Conservation (phyloP, 164 flowering plant genomes). For the Vitis cinerea region DNA sequence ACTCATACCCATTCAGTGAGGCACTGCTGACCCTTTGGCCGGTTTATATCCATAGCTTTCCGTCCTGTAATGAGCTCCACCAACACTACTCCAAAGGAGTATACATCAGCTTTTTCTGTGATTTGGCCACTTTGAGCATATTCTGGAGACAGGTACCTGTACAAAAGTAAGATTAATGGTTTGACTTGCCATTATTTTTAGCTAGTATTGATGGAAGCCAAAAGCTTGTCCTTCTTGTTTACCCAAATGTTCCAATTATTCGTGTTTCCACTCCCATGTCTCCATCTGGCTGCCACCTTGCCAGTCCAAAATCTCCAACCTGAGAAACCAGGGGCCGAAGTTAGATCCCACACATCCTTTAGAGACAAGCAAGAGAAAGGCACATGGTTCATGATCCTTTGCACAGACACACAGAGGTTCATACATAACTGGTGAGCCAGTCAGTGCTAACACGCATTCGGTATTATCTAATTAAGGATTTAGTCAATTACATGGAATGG, state of each 20-base stretch:
- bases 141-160: constrained; percentile 94
- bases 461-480: too few species aligned
- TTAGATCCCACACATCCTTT: background rate
- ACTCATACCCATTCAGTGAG: constrained; percentile 86
- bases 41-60: constrained; percentile 80
- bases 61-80: constrained; percentile 89
- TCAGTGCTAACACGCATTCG: too few species aligned
- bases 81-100: constrained; percentile 85
- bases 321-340: constrained; percentile 14
- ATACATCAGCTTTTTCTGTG: constrained; percentile 93
- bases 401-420: too few species aligned
- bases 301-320: constrained; percentile 99
- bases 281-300: constrained; percentile 95
- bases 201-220: background rate
- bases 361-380: background rate
- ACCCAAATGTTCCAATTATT: constrained; percentile 96
- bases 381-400: background rate
- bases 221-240: constrained; percentile 2
- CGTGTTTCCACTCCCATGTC: constrained; percentile 76
- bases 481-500: too few species aligned
- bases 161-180: background rate
- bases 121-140: constrained; percentile 94
- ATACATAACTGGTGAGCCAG: too few species aligned
- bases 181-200: background rate
- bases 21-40: constrained; percentile 94